Percentiles rank a stretch among this genome's conserved stretches.
phyloP scores from a whole-genome alignment of 176 grass and related monocot species.

The Saccharum officinarum region DNA sequence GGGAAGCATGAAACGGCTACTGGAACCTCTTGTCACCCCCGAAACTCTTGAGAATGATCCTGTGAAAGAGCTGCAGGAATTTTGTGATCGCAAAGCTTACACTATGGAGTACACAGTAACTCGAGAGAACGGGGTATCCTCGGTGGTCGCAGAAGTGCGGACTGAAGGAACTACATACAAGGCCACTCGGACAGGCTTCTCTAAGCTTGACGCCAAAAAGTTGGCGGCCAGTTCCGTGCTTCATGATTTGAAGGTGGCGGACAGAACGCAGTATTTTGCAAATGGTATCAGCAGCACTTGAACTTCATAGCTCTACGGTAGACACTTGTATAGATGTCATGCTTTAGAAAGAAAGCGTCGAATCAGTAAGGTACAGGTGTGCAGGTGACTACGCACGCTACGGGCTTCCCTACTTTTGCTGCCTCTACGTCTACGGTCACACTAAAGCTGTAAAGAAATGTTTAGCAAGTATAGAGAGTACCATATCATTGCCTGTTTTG shows the following conservation, averaged over 20 bases:
- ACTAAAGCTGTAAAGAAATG: background rate
- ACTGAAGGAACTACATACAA: slow-evolving; percentile 26
- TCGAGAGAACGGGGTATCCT: slow-evolving; percentile 21
- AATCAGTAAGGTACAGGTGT: background rate
- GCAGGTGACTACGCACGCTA: background rate
- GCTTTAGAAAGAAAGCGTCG: background rate
- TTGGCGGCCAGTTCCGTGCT: slow-evolving; percentile 53
- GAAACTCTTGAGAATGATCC: slow-evolving; percentile 62
- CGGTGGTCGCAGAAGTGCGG: slow-evolving; percentile 43
- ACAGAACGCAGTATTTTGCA: background rate
- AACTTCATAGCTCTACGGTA: background rate
- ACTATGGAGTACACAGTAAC: slow-evolving; percentile 3
- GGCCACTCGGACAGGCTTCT: slow-evolving; percentile 29
- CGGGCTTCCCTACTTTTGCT: background rate
- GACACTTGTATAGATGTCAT: background rate
- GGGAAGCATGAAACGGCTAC: slow-evolving; percentile 52
- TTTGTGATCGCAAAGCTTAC: slow-evolving; percentile 38
- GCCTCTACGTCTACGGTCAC: background rate
- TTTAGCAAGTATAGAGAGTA: too few species aligned
- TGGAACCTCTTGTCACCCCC: slow-evolving; percentile 68
- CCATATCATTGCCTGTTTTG: too few species aligned
- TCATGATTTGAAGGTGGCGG: slow-evolving; percentile 30
- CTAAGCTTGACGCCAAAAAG: slow-evolving; percentile 48
- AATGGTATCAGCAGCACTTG: background rate
- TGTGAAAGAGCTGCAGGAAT: slow-evolving; percentile 51